Evolutionary conservation across 2,329 filamentous ascomycete species (phyloP).

Genomic region (Metarhizium sp.): DNA sequence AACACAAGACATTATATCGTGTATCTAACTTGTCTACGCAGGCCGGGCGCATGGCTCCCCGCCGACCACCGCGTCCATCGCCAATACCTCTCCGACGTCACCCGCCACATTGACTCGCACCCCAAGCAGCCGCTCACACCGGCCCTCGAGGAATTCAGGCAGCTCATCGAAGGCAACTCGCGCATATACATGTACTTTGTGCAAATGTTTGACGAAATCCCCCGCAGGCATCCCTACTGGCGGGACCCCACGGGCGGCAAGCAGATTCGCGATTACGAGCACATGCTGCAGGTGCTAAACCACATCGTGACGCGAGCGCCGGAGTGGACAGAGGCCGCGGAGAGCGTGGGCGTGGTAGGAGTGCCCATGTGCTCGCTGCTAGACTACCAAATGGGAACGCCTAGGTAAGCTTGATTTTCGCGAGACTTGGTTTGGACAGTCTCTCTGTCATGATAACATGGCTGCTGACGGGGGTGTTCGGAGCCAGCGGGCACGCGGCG

Average conservation of each 20-base stretch:
- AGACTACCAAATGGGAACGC: slow-evolving; percentile 48
- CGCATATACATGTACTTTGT: slow-evolving; percentile 58
- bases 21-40: slow-evolving; percentile 12
- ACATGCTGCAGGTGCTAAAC: slow-evolving; percentile 59
- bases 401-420: slow-evolving; percentile 25
- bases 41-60: slow-evolving; percentile 53
- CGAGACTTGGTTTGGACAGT: too few relatives aligned
- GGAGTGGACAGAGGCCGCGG: slow-evolving; percentile 42
- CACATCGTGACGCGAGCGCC: slow-evolving; percentile 43
- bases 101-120: slow-evolving; percentile 44
- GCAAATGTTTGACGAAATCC: slow-evolving; percentile 61
- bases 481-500: slow-evolving; percentile 36
- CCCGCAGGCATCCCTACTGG: slow-evolving; percentile 47
- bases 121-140: slow-evolving; percentile 39
- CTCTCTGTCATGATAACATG: background rate
- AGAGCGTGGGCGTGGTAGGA: slow-evolving; percentile 41
- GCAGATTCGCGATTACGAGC: slow-evolving; percentile 55
- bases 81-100: slow-evolving; percentile 50
- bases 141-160: slow-evolving; percentile 54
- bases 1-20: background rate
- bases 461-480: background rate
- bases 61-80: slow-evolving; percentile 52
- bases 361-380: slow-evolving; percentile 44
- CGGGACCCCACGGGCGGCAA: slow-evolving; percentile 51
- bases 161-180: slow-evolving; percentile 54